Evolutionary conservation across 2,329 filamentous ascomycete species (phyloP).

Genomic region (Xylaria sp.): DNA sequence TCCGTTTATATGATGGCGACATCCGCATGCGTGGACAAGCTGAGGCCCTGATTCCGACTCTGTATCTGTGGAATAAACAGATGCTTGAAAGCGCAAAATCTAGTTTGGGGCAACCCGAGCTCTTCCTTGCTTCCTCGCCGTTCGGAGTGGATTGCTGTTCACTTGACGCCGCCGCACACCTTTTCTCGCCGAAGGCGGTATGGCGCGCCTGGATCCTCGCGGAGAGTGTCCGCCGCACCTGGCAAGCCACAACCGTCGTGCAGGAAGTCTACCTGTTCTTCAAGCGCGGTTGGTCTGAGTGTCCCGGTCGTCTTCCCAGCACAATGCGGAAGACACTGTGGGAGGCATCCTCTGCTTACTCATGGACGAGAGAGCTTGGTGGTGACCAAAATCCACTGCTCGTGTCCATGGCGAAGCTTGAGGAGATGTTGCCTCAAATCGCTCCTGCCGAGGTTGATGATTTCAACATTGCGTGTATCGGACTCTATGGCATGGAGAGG

Average conservation of each 20-base stretch:
- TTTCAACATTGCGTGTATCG: conserved; percentile 27
- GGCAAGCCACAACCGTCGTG: conserved; percentile 33
- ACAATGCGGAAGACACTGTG: conserved; percentile 40
- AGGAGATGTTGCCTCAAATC: conserved; percentile 21
- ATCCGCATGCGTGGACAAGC: conserved; percentile 42
- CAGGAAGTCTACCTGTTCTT: conserved; percentile 37
- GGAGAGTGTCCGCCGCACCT: conserved; percentile 41
- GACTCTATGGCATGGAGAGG: conserved; percentile 29
- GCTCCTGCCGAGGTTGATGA: conserved; percentile 32
- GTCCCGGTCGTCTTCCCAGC: conserved; percentile 36
- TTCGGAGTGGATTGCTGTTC: background rate
- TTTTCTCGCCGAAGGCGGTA: conserved; percentile 10
- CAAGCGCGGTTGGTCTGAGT: conserved; percentile 38
- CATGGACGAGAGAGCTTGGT: conserved; percentile 28
- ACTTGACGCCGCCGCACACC: background rate
- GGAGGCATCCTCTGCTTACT: conserved; percentile 37
- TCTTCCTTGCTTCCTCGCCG: conserved; percentile 21
- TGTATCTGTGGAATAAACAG: conserved; percentile 35
- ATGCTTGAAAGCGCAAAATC: conserved; percentile 30
- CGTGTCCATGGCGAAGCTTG: conserved; percentile 21
- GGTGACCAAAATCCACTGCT: conserved; percentile 26
- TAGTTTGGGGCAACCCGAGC: conserved; percentile 16
- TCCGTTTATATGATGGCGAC: conserved; percentile 45
- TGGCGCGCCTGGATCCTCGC: conserved; percentile 41
- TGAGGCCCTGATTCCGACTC: conserved; percentile 40